Evolutionary conservation across 495 filamentous ascomycete genomes (phyloP), one percentile per base, ranked within the genome.

Genomic region (Terfezia claveryi): DNA sequence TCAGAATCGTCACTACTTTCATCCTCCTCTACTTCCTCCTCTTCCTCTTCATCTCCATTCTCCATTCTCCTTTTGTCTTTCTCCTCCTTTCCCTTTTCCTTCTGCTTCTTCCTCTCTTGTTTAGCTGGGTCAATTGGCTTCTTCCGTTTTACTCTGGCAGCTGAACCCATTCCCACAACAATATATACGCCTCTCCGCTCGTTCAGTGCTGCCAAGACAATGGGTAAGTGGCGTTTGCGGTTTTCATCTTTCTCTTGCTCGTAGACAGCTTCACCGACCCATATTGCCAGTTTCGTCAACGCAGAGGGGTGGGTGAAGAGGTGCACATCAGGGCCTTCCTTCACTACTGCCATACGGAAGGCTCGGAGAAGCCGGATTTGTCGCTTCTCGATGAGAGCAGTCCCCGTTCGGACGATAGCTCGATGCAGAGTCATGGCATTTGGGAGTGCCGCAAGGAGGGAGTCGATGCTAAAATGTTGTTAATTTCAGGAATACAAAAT

Each of bases 281-380:
- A 98, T 2, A 94, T 71, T 0, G 87, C 87, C 10, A 98, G 73
- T 67, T 96, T 95, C 3, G 85, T 89, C 54, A 98, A 69, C 10
- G 92, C 92, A 4, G 85, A 83, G 0, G 91, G 87, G 61, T 94
- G 88, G 8, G 81, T 83, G 68, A 98, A 98, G 9, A 94, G 74
- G 44, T 76, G 68, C 7, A 93, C 82, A 61, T 95, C 91, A 0
- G 88, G 85, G 1, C 89, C 85, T 63, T 96, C 91, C 63, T 92
- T 93, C 60, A 98, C 88, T 32, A 98, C 82, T 10, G 83, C 87
- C 72, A 98, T 88, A 38, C 91, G 83, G 68, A 95, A 98, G 8
- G 87, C 83, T 8, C 83, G 79, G 37, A 98, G 72, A 66, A 93
- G 85, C 11, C 83, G 80, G 59, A 98, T 94, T 64, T 94, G 91